Base-by-base conservation (phyloP, 163 green algal species). In the Scenedesmus sp. region DNA sequence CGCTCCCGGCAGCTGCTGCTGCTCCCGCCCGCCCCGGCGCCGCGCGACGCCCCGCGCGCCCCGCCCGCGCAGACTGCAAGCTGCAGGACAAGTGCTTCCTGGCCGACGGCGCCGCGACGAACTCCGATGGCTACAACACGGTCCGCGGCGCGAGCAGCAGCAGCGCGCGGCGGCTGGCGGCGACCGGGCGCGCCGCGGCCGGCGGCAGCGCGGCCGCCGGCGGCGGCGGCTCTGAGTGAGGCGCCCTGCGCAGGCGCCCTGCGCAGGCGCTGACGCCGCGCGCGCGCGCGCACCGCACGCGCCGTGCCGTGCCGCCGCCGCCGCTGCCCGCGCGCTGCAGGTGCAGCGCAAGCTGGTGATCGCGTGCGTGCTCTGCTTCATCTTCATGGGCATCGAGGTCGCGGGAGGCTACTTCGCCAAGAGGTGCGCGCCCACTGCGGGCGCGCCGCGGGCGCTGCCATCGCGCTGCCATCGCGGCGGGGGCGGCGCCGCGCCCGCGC, bases 381-480 rank as follows among this genome's bases (percentile, higher is more conserved):
- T 91, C 1, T 97, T 97, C 83, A 97, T 97, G 92, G 53, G 91
- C 0, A 63, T 96, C 0, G 92, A 97, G 56, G 77, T 94, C 0
- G 63, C 91, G 5, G 94, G 92, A 29, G 94, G 94, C 42, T 91
- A 93, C 60, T 60, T 91, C 3, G 90, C 93, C 2, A 82, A 85
- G 67, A 94, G 89, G 89, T 92, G 54, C 42, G 70, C n/a, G n/a
- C n/a, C n/a, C n/a, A n/a, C n/a, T n/a, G n/a, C n/a, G n/a, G n/a
- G n/a, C n/a, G n/a, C n/a, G n/a, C n/a, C n/a, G n/a, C n/a, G n/a
- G n/a, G n/a, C n/a, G n/a, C n/a, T n/a, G n/a, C n/a, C n/a, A n/a
- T n/a, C n/a, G n/a, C n/a, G n/a, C n/a, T n/a, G n/a, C n/a, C n/a
- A n/a, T n/a, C n/a, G n/a, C n/a, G n/a, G n/a, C n/a, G n/a, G n/a